Base-by-base conservation (phyloP, 1,284 basidiomycete species). In the Irpex sp. region DNA sequence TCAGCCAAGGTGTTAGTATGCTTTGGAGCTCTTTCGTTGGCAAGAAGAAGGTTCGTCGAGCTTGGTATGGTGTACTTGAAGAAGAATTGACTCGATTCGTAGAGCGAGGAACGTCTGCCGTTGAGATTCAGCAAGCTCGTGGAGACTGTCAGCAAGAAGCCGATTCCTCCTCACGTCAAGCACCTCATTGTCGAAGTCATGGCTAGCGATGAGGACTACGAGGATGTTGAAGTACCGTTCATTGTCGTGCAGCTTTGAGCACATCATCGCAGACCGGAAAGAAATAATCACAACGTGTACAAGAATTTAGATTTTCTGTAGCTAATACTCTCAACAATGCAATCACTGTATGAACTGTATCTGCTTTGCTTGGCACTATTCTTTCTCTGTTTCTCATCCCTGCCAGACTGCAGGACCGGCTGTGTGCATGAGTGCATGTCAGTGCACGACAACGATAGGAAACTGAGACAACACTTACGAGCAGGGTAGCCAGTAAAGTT, bases 1-100 rank as follows among this genome's bases (percentile, higher is more conserved):
- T 98, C 64, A 96, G 93, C 69, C 92, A 94, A 73, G 96, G 95
- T 57, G 95, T 98, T 37, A 96, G 94, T 69, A 97, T 99, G 96
- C 80, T 99, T 42, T 99, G 95, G 93, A 96, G 93, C 65, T 87
- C 90, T 42, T 98, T 96, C 74, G 84, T 93, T 60, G 88, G 88
- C 57, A 91, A 90, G 78, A 93, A 94, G 79, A 98, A 97, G 88
- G 90, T 88, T 57, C 52, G 80, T 16, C n/a, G 35, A 36, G 36
- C 12, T 14, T 42, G 42, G 21, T 21, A 9, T 4, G 10, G 16
- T 28, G 35, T 51, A 47, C 21, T 59, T 55, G 51, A 19, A 56
- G 16, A 36, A 57, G 21, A 12, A 58, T 19, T 18, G 19, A 61
- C 53, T 63, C 28, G 64, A 21, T 59, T 39, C 33, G 45, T 70